Conservation (phyloP, 345 rosid species). For the Ceriops tagal region DNA sequence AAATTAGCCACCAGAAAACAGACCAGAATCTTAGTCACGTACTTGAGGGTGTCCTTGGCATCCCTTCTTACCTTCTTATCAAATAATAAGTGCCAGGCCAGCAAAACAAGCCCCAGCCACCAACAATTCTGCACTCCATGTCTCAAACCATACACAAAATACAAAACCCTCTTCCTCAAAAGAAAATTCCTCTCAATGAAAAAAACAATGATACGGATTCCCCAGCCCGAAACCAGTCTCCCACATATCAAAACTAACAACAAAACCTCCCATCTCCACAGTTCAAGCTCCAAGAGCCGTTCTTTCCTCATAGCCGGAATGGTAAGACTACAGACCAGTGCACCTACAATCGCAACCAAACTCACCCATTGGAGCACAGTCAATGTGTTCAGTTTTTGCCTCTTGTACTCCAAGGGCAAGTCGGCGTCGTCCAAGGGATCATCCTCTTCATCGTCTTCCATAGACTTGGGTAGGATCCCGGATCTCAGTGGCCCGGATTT, state of each 20-base stretch:
- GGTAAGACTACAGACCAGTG: slow-evolving; percentile 46
- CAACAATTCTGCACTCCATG: slow-evolving; percentile 80
- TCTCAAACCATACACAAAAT: slow-evolving; percentile 77
- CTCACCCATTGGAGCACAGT: slow-evolving; percentile 68
- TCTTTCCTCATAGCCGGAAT: slow-evolving; percentile 31
- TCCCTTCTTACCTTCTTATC: slow-evolving; percentile 49
- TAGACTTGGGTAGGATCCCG: slow-evolving; percentile 34
- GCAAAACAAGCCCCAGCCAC: slow-evolving; percentile 70
- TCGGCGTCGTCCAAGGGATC: slow-evolving; percentile 67
- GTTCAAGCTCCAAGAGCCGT: slow-evolving; percentile 45
- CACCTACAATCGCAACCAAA: slow-evolving; percentile 48
- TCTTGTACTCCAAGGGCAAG: slow-evolving; percentile 62
- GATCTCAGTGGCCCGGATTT: neutral
- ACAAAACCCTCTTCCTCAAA: slow-evolving; percentile 63
- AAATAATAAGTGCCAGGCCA: slow-evolving; percentile 70
- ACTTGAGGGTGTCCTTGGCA: slow-evolving; percentile 30
- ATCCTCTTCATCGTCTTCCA: slow-evolving; percentile 65
- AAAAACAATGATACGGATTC: slow-evolving; percentile 63
- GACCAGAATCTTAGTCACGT: slow-evolving; percentile 57
- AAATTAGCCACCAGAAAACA: slow-evolving; percentile 63
- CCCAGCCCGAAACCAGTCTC: slow-evolving; percentile 86
- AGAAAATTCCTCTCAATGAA: slow-evolving; percentile 77
- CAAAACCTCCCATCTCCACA: slow-evolving; percentile 91
- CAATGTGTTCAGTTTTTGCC: slow-evolving; percentile 30
- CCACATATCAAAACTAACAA: slow-evolving; percentile 78